A percentile compares a stretch with the other conserved stretches of the same genome.
These are phyloP conservation scores for Symbiodinium pilosum DNA, from an alignment of 73 alveolate species.

Conservation along the genomic window DNA sequence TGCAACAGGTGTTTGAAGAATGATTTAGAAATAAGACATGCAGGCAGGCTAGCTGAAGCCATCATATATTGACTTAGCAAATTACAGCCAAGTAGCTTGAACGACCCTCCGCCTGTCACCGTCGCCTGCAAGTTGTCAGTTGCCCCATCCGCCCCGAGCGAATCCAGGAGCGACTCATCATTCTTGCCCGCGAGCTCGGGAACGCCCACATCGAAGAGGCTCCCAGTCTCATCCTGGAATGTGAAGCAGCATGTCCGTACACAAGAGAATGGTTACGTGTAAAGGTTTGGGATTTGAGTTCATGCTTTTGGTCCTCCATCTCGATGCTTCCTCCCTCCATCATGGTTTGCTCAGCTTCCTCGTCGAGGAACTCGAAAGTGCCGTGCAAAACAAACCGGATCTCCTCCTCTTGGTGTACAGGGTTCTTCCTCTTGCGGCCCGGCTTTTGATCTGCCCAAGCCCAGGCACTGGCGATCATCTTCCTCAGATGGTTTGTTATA, in stretches of 20 bases:
- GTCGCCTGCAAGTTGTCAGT: not conserved
- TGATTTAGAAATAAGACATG: not conserved
- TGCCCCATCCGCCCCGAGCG: not conserved
- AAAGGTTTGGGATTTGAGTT: no score
- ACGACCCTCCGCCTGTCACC: not conserved
- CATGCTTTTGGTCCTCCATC: not conserved
- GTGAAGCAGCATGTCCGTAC: no score
- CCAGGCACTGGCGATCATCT: not conserved
- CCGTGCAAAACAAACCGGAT: not conserved
- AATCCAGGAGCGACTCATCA: not conserved
- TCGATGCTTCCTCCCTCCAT: not conserved
- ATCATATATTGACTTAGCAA: not conserved
- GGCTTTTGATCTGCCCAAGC: not conserved
- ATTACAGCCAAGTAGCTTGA: not conserved
- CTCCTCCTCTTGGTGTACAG: not conserved
- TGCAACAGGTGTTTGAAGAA: not conserved
- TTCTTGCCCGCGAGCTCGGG: no score
- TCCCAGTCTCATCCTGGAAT: not conserved
- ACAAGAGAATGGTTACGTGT: no score
- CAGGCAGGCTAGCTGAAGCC: not conserved
- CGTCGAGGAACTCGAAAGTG: not conserved
- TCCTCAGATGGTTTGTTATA: no score
- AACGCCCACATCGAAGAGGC: no score
- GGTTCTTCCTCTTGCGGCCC: not conserved
- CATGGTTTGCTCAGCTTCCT: not conserved